Evolutionary conservation across 2,329 filamentous ascomycete genomes (phyloP), one percentile per base, ranked within the genome.

Genomic region (Colletotrichum chlorophyti): DNA sequence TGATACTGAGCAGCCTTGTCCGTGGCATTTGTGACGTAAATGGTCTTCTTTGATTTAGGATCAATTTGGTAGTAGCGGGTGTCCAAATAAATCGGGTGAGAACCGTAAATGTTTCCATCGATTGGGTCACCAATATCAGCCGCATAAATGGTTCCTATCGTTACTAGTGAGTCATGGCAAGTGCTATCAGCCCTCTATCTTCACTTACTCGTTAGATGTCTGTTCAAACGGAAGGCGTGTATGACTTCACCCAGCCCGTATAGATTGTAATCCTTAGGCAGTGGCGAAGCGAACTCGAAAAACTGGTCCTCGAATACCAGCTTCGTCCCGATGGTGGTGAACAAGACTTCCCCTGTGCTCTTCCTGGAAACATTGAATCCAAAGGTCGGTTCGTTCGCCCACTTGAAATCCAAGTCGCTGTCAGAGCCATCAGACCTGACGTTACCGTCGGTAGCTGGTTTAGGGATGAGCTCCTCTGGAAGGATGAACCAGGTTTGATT

Each of bases 241-340:
- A 93, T 90, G 1, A 84, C 83, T 73, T 93, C 90, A 14, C 89
- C 89, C 24, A 93, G 76, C 1, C 90, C 90, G 61, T 92, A 91
- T 0, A 92, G 69, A 63, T 93, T 92, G 72, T 92, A 92, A 46
- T 89, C 82, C 58, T 88, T 80, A 0, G 89, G 89, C 12, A 92
- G 70, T 23, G 79, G 69, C 15, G 86, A 88, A 5, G 80, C 80
- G 63, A 93, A 88, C 65, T 93, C 90, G 37, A 93, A 83, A 70
- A 91, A 93, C 65, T 93, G 90, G 64, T 93, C 83, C 67, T 92
- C 89, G 65, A 85, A 93, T 0, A 93, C 84, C 12, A 93, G 72
- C 10, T 84, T 81, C 2, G 78, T 84, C 5, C 85, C 86, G 15
- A 78, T 73, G 0, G 89, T 92, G 10, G 83, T 82, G 68, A 92